Evolutionary conservation across 345 rosid genomes (phyloP).

Genomic region (Draba incana): DNA sequence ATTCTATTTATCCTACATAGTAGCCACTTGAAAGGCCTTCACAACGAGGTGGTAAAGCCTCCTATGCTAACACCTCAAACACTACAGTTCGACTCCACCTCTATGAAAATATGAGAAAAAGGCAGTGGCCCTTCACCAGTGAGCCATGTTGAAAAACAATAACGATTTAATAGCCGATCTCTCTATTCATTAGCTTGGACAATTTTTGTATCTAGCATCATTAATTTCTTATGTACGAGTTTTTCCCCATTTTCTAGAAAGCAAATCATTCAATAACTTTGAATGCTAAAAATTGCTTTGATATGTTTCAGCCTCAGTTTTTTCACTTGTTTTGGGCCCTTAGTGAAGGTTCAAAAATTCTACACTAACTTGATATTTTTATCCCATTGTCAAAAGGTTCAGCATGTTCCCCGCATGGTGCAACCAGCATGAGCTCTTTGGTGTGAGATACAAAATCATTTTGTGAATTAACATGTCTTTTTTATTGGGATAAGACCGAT

Average conservation of each 20-base stretch:
- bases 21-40: no score
- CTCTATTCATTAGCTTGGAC: background rate
- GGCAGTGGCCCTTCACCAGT: no score
- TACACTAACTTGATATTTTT: slow-evolving; percentile 14
- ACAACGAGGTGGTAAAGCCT: no score
- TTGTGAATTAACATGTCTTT: slow-evolving; percentile 21
- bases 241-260: background rate
- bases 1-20: background rate
- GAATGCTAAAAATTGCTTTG: background rate
- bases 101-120: no score
- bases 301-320: slow-evolving; percentile 6
- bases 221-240: background rate
- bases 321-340: slow-evolving; percentile 6
- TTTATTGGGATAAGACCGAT: slow-evolving; percentile 10
- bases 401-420: background rate
- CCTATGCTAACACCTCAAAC: no score
- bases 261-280: background rate
- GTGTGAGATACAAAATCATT: slow-evolving; percentile 10
- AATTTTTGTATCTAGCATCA: no score
- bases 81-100: no score
- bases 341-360: background rate
- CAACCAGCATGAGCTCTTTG: slow-evolving; percentile 10
- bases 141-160: no score
- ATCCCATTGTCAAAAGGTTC: slow-evolving; percentile 3
- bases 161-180: background rate